Base-by-base conservation (phyloP, 208 protist genomes). In the Crithidia acanthocephali region DNA sequence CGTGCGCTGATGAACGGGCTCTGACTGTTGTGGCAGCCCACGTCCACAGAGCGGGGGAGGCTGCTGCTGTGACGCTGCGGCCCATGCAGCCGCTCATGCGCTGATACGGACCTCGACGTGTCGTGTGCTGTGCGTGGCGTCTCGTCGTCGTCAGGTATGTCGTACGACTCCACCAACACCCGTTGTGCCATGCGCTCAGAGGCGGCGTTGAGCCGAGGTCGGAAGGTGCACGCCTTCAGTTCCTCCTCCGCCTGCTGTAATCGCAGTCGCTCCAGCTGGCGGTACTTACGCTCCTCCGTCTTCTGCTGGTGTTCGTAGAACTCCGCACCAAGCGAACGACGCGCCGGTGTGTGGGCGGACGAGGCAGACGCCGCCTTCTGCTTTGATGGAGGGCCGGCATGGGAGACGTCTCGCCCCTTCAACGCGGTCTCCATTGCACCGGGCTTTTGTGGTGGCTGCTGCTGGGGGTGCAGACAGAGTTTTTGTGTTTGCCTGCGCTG, bases 211-310 rank as follows among this genome's bases (percentile, higher is more conserved):
- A 84, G 47, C 1, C 35, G 69, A 3, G 85, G 85, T 15, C 28
- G 73, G 37, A 92, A 92, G 16, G 81, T 88, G 51, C 81, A 92
- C 53, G 74, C 75, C 16, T 66, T 25, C 37, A 84, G 40, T 32
- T 84, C 69, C 32, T 42, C 60, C 27, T 80, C 72, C 0, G 68
- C 58, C 25, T 50, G 32, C 44, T 86, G 66, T 51, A 75, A 47
- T 0, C 73, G 76, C 37, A 80, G 62, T 48, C 66, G 51, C 40
- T 79, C 80, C 0, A 80, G 35, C 25, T 68, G 72, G 10, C 51
- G 72, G 28, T 48, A 15, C 13, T 69, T 75, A 10, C 71, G 68
- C 56, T 77, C 61, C 50, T 85, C 32, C 0, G 75, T 59, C 8
- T 57, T 45, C 20, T n/a, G 45, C 57, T 81, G 68, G 15, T 79